Percentiles rank a stretch among this genome's conserved stretches.
phyloP scores from a whole-genome alignment of 2,329 filamentous ascomycete species.

The Knufia petricola region DNA sequence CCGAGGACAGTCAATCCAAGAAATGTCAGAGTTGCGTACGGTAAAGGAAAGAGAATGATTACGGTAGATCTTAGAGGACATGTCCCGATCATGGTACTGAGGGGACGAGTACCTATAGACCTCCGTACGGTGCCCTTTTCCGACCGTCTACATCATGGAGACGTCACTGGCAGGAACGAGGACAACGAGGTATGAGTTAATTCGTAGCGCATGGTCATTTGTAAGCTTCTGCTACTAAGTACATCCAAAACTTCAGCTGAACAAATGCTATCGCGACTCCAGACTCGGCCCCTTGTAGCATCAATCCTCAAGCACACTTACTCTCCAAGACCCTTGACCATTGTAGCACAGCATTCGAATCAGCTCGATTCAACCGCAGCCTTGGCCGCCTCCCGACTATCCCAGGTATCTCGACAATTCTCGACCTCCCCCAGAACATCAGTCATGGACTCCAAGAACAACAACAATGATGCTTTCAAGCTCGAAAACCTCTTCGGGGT shows the following conservation, averaged over 20 bases:
- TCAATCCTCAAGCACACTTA: not conserved
- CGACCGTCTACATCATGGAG: conserved; percentile 8
- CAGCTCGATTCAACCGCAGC: not conserved
- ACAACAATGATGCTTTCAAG: conserved; percentile 18
- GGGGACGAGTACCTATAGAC: too few relatives aligned
- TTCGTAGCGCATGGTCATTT: too few relatives aligned
- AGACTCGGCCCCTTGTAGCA: not conserved
- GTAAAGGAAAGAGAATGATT: too few relatives aligned
- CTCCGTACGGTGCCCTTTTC: too few relatives aligned
- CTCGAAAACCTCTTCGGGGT: conserved; percentile 46
- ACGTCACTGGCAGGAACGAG: not conserved
- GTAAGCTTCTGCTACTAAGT: too few relatives aligned
- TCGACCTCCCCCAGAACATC: conserved; percentile 4
- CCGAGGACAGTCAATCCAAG: too few relatives aligned
- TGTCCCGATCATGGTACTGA: too few relatives aligned
- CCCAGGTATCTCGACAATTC: conserved; percentile 14
- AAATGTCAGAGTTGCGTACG: too few relatives aligned
- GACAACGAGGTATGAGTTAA: not conserved
- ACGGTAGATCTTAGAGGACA: too few relatives aligned
- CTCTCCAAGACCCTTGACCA: not conserved
- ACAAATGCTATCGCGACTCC: not conserved
- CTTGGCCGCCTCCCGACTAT: conserved; percentile 10
- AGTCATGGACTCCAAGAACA: conserved; percentile 14
- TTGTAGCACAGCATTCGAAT: not conserved
- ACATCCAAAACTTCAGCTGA: too few relatives aligned